Evolutionary conservation across 2,329 filamentous ascomycete genomes (phyloP).

Genomic region (Stachybotrys elegans): DNA sequence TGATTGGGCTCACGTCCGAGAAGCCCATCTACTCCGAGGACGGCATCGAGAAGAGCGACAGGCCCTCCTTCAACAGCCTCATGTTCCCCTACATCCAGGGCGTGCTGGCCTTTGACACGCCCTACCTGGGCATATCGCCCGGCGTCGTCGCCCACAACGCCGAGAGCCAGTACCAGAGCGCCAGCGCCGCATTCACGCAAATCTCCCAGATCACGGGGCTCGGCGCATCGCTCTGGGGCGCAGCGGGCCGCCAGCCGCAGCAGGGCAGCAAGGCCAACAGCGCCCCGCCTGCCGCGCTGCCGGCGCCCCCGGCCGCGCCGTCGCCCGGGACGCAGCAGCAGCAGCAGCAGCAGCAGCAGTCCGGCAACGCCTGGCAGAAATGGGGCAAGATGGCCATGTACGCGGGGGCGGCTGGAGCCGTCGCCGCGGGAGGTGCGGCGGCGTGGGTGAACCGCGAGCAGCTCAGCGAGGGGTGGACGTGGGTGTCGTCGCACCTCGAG

Average conservation of each 20-base stretch:
- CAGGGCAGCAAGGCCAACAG: constrained; percentile 12
- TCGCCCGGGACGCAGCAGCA: constrained; percentile 13
- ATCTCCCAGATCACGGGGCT: constrained; percentile 62
- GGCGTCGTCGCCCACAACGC: constrained; percentile 82
- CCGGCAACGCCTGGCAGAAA: constrained; percentile 56
- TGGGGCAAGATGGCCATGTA: constrained; percentile 85
- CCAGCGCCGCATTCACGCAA: constrained; percentile 64
- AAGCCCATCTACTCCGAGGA: constrained; percentile 45
- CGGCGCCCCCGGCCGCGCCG: constrained; percentile 27
- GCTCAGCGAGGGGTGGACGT: constrained; percentile 68
- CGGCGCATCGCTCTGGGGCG: constrained; percentile 63
- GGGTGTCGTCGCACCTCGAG: constrained; percentile 86
- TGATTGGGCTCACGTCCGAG: constrained; percentile 64
- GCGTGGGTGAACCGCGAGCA: constrained; percentile 83
- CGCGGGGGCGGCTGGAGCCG: constrained; percentile 77
- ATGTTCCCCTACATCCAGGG: constrained; percentile 95
- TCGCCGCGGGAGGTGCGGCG: constrained; percentile 76
- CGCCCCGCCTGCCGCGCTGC: constrained; percentile 16
- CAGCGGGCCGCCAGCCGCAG: constrained; percentile 26
- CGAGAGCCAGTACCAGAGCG: constrained; percentile 74
- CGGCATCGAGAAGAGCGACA: constrained; percentile 30
- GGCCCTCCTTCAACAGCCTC: constrained; percentile 49
- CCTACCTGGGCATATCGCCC: constrained; percentile 77
- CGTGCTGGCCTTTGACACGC: constrained; percentile 90
- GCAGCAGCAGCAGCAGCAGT: constrained; percentile 4